Evolutionary conservation across 2,329 filamentous ascomycete genomes (phyloP).

Genomic region (Bipolaris sorokiniana): DNA sequence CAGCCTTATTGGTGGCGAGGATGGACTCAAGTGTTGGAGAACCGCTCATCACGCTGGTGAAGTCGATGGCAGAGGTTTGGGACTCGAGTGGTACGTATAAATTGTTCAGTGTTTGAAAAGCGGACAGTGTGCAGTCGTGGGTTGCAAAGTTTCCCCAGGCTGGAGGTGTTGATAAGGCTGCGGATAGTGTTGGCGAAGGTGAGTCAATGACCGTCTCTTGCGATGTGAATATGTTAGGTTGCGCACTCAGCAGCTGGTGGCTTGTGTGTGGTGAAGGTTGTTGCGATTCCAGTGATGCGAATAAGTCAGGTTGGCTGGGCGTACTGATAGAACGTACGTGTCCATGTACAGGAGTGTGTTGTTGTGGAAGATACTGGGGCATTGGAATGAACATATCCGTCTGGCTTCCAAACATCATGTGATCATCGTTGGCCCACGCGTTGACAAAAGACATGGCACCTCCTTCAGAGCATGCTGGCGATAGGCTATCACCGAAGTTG

Average conservation of each 20-base stretch:
- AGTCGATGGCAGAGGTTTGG: constrained; percentile 34
- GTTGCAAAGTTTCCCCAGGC: constrained; percentile 27
- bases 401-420: constrained; percentile 37
- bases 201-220: constrained; percentile 34
- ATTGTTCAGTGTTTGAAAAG: constrained; percentile 45
- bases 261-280: constrained; percentile 33
- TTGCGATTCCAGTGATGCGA: constrained; percentile 32
- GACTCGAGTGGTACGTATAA: constrained; percentile 40
- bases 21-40: constrained; percentile 42
- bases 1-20: constrained; percentile 42
- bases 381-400: constrained; percentile 37
- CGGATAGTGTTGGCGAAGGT: constrained; percentile 32
- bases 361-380: constrained; percentile 31
- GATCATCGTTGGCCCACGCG: constrained; percentile 43
- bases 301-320: constrained; percentile 44
- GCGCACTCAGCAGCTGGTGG: constrained; percentile 34
- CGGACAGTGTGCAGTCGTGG: constrained; percentile 47
- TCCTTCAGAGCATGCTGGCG: constrained; percentile 42
- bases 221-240: constrained; percentile 28
- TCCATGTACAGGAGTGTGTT: constrained; percentile 27
- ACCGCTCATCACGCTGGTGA: constrained; percentile 30
- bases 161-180: constrained; percentile 41
- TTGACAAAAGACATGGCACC: constrained; percentile 30
- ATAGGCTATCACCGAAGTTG: constrained; percentile 41
- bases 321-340: constrained; percentile 39